Evolutionary conservation across 257 asterid genomes (phyloP), one percentile per base, ranked within the genome.

Genomic region (Primulina huaijiensis): DNA sequence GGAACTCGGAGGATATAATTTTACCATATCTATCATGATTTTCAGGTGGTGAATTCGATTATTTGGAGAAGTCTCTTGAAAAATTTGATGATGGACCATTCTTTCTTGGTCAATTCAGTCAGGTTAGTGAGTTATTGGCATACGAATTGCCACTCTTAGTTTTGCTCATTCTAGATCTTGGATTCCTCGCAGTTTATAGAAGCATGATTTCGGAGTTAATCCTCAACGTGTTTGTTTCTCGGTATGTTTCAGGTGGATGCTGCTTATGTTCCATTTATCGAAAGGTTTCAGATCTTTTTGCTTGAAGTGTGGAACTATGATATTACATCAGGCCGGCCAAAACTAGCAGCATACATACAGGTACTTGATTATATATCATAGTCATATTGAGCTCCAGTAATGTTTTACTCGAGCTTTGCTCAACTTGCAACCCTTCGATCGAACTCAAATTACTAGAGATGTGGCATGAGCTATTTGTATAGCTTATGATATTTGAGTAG

Each of bases 101-200:
- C 82, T 82, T 89, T 81, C 84, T 89, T 2, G 90, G 95, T 3
- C 83, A 83, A 20, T 80, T 89, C 50, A 87, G 96, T 74, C 83
- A 70, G 68, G 92, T 79, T 59, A 72, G 74, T 53, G 33, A 21
- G 7, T 62, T 71, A 21, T 59, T 16, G 53, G 31, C 7, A 27
- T 5, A n/a, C 5, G 4, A 8, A 55, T 37, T 3, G 5, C 25
- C 2, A 4, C 58, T 16, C 27, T 5, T 43, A 37, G 68, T 11
- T 63, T 64, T 65, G 19, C 27, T 37, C n/a, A n/a, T 65, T 17
- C 17, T 23, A 21, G 21, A 33, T 12, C 9, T 12, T 53, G 34
- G 20, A 4, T 17, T 16, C 3, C 10, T 23, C 19, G 7, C 25
- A 19, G 16, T 50, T 40, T 5, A 10, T 20, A 16, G 30, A 27